A percentile compares a stretch with the other conserved stretches of the same genome.
These are phyloP conservation scores for Durusdinium trenchii DNA, from an alignment of 73 alveolate genomes.

Conservation along the genomic window DNA sequence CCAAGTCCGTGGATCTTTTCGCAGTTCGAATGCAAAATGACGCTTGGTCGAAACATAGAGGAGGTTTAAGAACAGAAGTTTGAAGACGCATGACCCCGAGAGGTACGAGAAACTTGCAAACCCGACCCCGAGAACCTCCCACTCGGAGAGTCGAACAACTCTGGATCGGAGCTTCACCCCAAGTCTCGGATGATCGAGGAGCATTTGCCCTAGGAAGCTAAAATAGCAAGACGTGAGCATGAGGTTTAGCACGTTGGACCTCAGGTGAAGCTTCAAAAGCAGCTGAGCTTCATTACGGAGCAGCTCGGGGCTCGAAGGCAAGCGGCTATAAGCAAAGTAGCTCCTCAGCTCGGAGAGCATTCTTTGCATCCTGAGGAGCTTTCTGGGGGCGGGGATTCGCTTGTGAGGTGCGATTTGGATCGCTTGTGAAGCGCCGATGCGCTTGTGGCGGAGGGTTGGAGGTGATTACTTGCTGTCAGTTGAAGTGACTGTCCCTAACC, in stretches of 20 bases:
- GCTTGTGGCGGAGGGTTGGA: no score
- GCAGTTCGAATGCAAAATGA: slow-evolving; percentile 47
- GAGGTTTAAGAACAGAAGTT: background rate
- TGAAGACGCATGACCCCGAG: background rate
- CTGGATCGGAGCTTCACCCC: no score
- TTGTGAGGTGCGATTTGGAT: background rate
- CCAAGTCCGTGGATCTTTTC: slow-evolving; percentile 62
- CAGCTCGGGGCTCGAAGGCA: background rate
- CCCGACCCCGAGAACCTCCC: background rate
- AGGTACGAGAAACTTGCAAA: background rate
- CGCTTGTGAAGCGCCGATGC: no score
- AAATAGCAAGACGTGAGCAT: background rate
- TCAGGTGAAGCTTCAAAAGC: slow-evolving; percentile 21
- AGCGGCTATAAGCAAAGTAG: background rate
- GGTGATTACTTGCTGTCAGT: no score
- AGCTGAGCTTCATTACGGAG: background rate
- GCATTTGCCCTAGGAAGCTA: background rate
- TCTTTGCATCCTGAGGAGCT: no score
- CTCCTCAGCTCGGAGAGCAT: no score
- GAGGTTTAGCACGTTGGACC: background rate
- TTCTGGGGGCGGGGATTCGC: background rate
- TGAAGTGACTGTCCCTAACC: no score
- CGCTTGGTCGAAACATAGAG: background rate
- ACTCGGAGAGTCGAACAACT: no score
- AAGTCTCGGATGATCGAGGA: background rate